Evolutionary conservation across 495 filamentous ascomycete species (phyloP), one percentile per base, ranked within the genome.

Genomic region (Amorphotheca resinae): DNA sequence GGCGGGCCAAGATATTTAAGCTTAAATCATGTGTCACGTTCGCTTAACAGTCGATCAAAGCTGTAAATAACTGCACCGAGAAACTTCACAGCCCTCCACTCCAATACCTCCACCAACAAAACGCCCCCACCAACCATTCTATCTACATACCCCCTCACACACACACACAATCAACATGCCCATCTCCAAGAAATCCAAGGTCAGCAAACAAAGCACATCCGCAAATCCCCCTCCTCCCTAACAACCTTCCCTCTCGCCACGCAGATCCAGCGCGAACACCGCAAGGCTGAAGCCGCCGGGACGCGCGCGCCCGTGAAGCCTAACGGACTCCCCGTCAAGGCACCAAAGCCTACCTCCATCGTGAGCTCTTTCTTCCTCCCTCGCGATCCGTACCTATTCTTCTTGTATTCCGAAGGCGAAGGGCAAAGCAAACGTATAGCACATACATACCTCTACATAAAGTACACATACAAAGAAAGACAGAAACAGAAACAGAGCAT

Each of bases 281-380:
- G 57, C 37, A 63, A 63, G 38, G 62, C 57, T 30, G 62, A 65
- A 21, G 58, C 56, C 7, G 60, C 59, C 14, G 62, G 62, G 22
- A 65, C 62, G 3, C 50, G 62, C 18, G 54, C 53, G 3, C 52
- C 62, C 6, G 59, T 63, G 39, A 63, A 63, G 38, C 37, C 60
- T 1, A 65, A 65, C 44, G 62, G 62, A 16, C 43, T 56, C 1
- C 62, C 62, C 4, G 59, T 62, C 46, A 65, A 65, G 44, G 48
- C 58, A 8, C 55, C 59, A 5, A 65, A 63, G 53, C 50, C 59
- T 8, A 63, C 54, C 14, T 58, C 55, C 9, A 58, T 60, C 44
- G 57, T 42, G 6, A 17, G 11, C 22, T 48, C 45, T 22, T 42
- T 40, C 31, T 33, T 35, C 41, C n/a, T 18, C n/a, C 12, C 39